Conservation (phyloP, 208 protist genomes). For the Hexamita inflata region DNA sequence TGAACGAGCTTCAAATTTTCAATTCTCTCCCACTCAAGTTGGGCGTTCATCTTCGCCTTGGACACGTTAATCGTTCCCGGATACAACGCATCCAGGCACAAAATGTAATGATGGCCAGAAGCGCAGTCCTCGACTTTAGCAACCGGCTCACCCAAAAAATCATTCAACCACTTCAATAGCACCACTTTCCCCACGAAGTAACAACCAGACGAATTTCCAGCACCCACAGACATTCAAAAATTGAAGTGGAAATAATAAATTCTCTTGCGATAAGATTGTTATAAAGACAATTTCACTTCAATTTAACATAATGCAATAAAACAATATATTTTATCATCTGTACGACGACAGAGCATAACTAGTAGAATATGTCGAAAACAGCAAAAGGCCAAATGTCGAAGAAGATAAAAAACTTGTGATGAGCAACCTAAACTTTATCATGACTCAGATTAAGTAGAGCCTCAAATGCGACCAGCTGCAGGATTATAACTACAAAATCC, state of each 20-base stretch:
- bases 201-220: constrained; percentile 11
- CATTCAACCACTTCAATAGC: constrained; percentile 2
- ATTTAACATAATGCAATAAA: too few species aligned
- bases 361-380: too few species aligned
- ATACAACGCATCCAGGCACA: background rate
- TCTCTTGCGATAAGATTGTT: too few species aligned
- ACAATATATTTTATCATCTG: too few species aligned
- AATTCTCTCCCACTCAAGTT: constrained; percentile 3
- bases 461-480: too few species aligned
- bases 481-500: too few species aligned
- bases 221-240: background rate
- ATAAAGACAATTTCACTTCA: too few species aligned
- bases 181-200: background rate
- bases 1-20: constrained; percentile 11
- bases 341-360: too few species aligned
- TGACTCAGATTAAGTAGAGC: too few species aligned
- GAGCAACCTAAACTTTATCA: too few species aligned
- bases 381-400: too few species aligned
- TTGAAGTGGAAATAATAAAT: background rate
- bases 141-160: background rate
- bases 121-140: background rate
- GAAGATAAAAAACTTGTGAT: too few species aligned
- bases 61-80: constrained; percentile 5
- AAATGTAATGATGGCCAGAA: constrained; percentile 19
- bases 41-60: background rate